Conservation (phyloP, 2,329 filamentous ascomycete genomes). For the Trichoderma endophyticum region DNA sequence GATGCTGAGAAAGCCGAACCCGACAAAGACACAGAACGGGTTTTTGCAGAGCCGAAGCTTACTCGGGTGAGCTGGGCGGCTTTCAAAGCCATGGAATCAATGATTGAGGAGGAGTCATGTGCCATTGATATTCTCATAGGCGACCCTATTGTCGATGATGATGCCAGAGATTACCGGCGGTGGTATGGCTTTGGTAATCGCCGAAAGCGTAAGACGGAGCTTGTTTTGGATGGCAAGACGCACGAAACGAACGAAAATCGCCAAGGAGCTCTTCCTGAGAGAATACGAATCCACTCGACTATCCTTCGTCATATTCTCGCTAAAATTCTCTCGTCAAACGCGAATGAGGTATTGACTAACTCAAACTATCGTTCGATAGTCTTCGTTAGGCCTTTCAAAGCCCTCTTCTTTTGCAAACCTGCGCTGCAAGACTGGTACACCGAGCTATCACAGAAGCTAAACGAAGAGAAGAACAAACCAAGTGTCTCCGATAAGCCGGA, state of each 20-base stretch:
- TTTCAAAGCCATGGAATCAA: background rate
- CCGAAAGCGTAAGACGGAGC: background rate
- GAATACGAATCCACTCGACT: background rate
- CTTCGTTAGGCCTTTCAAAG: constrained; percentile 9
- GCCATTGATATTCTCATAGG: background rate
- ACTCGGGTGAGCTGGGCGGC: background rate
- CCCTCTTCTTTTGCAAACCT: background rate
- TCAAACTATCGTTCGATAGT: background rate
- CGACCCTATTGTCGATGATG: background rate
- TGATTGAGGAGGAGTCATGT: background rate
- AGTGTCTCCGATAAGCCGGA: background rate
- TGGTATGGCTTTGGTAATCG: background rate
- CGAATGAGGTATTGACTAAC: background rate
- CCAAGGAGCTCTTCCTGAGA: background rate
- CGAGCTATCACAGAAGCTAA: background rate
- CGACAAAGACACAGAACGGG: background rate
- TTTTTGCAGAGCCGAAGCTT: background rate
- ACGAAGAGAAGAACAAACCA: background rate
- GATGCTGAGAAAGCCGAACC: background rate
- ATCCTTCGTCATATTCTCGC: background rate
- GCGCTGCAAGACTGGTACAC: background rate
- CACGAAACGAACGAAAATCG: background rate
- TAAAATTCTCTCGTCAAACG: background rate
- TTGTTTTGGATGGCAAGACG: background rate
- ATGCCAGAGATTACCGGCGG: background rate